phyloP scores from a whole-genome alignment of 306 rosid species.

The Oxytropis ochrocephala region DNA sequence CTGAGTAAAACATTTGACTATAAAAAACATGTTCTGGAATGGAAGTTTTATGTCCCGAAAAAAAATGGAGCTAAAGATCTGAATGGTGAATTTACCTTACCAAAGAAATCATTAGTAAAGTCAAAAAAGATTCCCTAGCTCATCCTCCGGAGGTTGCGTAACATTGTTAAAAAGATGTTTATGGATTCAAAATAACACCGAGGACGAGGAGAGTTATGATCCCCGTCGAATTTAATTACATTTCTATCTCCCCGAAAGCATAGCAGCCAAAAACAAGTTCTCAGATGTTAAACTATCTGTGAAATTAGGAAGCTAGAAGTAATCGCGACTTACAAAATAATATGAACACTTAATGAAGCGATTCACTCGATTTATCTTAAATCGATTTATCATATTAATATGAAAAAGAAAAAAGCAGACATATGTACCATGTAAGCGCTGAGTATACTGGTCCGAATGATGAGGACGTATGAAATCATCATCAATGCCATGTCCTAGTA shows the following conservation, averaged over 20 bases:
- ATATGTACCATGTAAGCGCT: slow-evolving; percentile 76
- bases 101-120: slow-evolving; percentile 51
- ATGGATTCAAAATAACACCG: slow-evolving; percentile 88
- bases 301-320: no score
- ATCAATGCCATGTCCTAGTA: no score
- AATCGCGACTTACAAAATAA: no score
- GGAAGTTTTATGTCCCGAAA: slow-evolving; percentile 15
- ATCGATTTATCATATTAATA: neutral
- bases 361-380: neutral
- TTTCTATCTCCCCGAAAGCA: no score
- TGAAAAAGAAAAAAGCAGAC: neutral
- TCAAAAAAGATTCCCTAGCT: slow-evolving; percentile 58
- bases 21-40: neutral
- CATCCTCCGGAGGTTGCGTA: no score
- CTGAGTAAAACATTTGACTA: slow-evolving; percentile 38
- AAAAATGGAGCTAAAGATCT: slow-evolving; percentile 20
- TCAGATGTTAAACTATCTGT: no score
- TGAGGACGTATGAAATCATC: slow-evolving; percentile 87
- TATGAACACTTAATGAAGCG: neutral
- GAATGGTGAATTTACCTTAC: slow-evolving; percentile 59
- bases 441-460: slow-evolving; percentile 79
- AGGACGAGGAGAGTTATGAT: slow-evolving; percentile 96
- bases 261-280: no score
- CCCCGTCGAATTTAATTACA: no score
- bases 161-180: slow-evolving; percentile 80